phyloP scores from a whole-genome alignment of 768 basidiomycete species.

The Hericium coralloides region DNA sequence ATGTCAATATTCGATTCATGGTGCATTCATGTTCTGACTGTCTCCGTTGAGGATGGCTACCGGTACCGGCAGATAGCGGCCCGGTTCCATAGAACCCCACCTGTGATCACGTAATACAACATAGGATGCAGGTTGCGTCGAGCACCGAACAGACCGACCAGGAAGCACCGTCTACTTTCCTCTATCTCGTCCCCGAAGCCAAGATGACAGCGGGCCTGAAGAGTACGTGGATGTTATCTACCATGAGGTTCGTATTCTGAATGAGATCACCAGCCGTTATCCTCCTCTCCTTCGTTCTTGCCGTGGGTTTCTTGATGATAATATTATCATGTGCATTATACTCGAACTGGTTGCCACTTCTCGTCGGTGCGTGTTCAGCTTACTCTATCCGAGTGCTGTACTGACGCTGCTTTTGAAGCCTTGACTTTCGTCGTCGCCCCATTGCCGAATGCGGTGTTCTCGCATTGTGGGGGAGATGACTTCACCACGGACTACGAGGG shows the following conservation, averaged over 20 bases:
- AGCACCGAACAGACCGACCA: too few relatives aligned
- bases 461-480: constrained; percentile 89
- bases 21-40: too few relatives aligned
- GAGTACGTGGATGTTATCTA: constrained; percentile 3
- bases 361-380: constrained; percentile 66
- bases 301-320: constrained; percentile 94
- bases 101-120: too few relatives aligned
- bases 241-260: not conserved
- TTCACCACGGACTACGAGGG: constrained; percentile 67
- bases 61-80: too few relatives aligned
- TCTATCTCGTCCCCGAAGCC: not conserved
- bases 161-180: not conserved
- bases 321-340: constrained; percentile 96
- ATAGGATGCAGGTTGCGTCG: too few relatives aligned
- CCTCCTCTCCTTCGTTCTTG: constrained; percentile 92
- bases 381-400: not conserved
- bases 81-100: too few relatives aligned
- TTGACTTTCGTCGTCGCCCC: constrained; percentile 93
- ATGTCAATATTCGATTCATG: too few relatives aligned
- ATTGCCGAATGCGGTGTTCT: constrained; percentile 87
- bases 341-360: constrained; percentile 93
- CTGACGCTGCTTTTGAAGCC: constrained; percentile 37
- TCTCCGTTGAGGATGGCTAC: too few relatives aligned
- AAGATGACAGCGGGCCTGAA: constrained; percentile 16
- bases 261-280: constrained; percentile 64